phyloP scores from a whole-genome alignment of 1,284 basidiomycete genomes.

The Chondrostereum purpureum region DNA sequence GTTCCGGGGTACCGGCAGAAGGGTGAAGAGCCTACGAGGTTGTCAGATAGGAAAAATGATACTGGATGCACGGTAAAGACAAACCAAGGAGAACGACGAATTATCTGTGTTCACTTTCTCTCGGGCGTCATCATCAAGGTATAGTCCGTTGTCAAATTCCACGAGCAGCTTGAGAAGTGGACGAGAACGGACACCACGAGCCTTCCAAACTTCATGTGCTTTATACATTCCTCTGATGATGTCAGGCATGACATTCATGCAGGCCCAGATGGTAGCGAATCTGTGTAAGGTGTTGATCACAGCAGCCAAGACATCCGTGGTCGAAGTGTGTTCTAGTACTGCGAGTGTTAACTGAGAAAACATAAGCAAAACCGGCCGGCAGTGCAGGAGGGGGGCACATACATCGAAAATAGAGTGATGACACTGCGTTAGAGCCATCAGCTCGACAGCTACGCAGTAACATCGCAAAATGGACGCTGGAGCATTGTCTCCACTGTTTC shows the following conservation, averaged over 20 bases:
- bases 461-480: conserved; percentile 25
- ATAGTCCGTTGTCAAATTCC: conserved; percentile 53
- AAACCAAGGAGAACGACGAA: conserved; percentile 51
- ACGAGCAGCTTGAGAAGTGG: conserved; percentile 53
- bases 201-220: conserved; percentile 57
- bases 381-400: not conserved
- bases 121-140: conserved; percentile 47
- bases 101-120: conserved; percentile 55
- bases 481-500: conserved; percentile 9
- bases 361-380: conserved; percentile 5
- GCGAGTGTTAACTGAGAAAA: conserved; percentile 50
- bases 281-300: conserved; percentile 62
- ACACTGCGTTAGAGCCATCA: conserved; percentile 55
- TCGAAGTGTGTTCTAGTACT: conserved; percentile 44
- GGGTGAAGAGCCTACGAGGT: conserved; percentile 37
- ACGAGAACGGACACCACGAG: conserved; percentile 56
- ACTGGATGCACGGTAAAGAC: conserved; percentile 16
- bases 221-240: conserved; percentile 56
- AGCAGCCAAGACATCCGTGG: conserved; percentile 46
- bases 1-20: conserved; percentile 32
- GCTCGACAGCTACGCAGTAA: conserved; percentile 52
- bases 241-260: conserved; percentile 55
- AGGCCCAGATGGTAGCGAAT: conserved; percentile 66
- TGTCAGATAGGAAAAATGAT: not conserved
- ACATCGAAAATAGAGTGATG: conserved; percentile 67